Base-by-base conservation (phyloP, 83 land plant species). In the Picea abies region DNA sequence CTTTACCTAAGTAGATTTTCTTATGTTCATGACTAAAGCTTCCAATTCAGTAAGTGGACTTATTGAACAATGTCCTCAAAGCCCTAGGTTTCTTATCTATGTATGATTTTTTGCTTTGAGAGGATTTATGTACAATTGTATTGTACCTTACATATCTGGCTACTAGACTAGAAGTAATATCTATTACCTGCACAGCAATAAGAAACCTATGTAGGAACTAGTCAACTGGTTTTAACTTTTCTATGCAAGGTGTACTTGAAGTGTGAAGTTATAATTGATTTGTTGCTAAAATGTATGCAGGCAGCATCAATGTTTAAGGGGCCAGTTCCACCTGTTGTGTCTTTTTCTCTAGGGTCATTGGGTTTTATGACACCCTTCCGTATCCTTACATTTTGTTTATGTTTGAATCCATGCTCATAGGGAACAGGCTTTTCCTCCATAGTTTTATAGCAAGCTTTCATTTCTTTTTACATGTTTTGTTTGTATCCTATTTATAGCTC, bases 291-390 rank as follows among this genome's bases (percentile, higher is more conserved):
- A 3, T 39, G 39, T 84, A 64, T 90, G 82, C 93, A 95, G 99
- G 98, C 98, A 75, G 98, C 99, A 66, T 92, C 94, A 7, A 80
- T 96, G 89, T 97, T 97, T 80, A 97, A 93, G 87, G 99, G 99
- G 41, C 98, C 98, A 41, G 96, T 96, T 82, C 99, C 99, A 81
- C 99, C 96, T 70, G 29, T 95, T 39, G 97, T 97, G 10, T 88
- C 99, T 79, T 97, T 97, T 87, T 93, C 98, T 60, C 87, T 97
- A 76, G 99, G 98, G 35, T 95, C 99, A 41, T 83, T 97, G 67
- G 99, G 99, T 25, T 97, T 97, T 80, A 96, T 97, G 98, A 97
- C 99, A 60, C 96, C 95, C 11, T 97, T 96, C 67, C 90, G 98
- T 97, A 97, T 94, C 94, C 95, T 88, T 37, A 25, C 29, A 76